Percentiles rank a stretch among this genome's conserved stretches.
These are phyloP conservation scores for Venturia effusa DNA, from an alignment of 2,329 filamentous ascomycete genomes.

Conservation along the genomic window DNA sequence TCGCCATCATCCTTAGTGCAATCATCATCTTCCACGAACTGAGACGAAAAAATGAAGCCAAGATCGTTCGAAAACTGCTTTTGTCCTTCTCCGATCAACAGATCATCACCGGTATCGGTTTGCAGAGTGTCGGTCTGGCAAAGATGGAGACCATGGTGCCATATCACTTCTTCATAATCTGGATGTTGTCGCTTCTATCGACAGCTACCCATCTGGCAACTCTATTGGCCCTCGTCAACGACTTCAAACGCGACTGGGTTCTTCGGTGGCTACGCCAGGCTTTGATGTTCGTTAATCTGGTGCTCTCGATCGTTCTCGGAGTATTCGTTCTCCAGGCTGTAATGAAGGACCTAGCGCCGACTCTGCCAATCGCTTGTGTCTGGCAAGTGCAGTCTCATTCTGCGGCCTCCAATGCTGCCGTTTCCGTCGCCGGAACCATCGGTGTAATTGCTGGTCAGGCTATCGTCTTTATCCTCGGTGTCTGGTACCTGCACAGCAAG, in stretches of 20 bases:
- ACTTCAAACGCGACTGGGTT: constrained; percentile 57
- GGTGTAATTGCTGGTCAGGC: constrained; percentile 49
- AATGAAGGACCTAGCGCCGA: constrained; percentile 38
- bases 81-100: constrained; percentile 58
- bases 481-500: constrained; percentile 54
- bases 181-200: constrained; percentile 54
- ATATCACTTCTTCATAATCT: constrained; percentile 63
- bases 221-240: constrained; percentile 52
- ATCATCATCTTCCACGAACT: constrained; percentile 44
- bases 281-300: constrained; percentile 55
- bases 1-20: constrained; percentile 45
- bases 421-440: constrained; percentile 50
- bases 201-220: constrained; percentile 57
- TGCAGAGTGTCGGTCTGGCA: constrained; percentile 52
- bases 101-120: constrained; percentile 58
- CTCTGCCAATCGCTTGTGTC: constrained; percentile 51
- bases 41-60: constrained; percentile 34
- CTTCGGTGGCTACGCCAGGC: constrained; percentile 54
- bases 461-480: constrained; percentile 47
- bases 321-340: constrained; percentile 47
- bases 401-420: constrained; percentile 28
- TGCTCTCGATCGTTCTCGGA: constrained; percentile 45
- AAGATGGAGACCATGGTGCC: constrained; percentile 48
- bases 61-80: constrained; percentile 52
- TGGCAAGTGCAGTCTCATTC: constrained; percentile 37